Evolutionary conservation across 495 filamentous ascomycete species (phyloP).

Genomic region (Xylaria acuta): DNA sequence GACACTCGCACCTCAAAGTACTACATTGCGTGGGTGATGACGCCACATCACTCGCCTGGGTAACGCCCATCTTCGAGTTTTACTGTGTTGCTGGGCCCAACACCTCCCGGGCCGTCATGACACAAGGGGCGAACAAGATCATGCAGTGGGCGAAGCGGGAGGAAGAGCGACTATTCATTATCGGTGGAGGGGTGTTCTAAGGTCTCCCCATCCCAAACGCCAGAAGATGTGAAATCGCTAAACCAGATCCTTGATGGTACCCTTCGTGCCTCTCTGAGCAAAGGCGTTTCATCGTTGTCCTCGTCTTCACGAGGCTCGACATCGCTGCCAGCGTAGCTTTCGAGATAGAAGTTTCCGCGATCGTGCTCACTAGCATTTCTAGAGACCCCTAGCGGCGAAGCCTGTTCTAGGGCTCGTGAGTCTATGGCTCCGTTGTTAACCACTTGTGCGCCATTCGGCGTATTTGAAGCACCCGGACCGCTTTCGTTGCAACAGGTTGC

Average conservation of each 20-base stretch:
- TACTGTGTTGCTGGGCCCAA: conserved; percentile 90
- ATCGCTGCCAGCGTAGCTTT: neutral
- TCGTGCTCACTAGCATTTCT: neutral
- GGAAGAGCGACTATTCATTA: conserved; percentile 93
- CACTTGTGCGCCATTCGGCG: neutral
- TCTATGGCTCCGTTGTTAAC: neutral
- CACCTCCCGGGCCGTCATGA: conserved; percentile 75
- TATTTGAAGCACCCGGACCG: neutral
- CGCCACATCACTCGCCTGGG: conserved; percentile 83
- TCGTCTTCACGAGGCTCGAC: no score
- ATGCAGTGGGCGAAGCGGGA: conserved; percentile 88
- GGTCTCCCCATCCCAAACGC: neutral
- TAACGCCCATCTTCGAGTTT: conserved; percentile 87
- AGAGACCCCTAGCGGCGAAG: no score
- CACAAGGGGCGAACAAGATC: conserved; percentile 84
- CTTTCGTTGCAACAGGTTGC: neutral
- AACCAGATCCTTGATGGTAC: neutral
- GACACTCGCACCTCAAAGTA: conserved; percentile 82
- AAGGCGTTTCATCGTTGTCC: neutral
- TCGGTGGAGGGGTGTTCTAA: conserved; percentile 81
- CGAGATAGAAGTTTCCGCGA: neutral
- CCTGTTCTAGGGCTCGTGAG: neutral
- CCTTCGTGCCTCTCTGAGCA: neutral
- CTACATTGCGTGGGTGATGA: conserved; percentile 77
- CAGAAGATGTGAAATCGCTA: neutral